Conservation (phyloP, 1,139 yeast genomes). For the Diutina neorugosa region DNA sequence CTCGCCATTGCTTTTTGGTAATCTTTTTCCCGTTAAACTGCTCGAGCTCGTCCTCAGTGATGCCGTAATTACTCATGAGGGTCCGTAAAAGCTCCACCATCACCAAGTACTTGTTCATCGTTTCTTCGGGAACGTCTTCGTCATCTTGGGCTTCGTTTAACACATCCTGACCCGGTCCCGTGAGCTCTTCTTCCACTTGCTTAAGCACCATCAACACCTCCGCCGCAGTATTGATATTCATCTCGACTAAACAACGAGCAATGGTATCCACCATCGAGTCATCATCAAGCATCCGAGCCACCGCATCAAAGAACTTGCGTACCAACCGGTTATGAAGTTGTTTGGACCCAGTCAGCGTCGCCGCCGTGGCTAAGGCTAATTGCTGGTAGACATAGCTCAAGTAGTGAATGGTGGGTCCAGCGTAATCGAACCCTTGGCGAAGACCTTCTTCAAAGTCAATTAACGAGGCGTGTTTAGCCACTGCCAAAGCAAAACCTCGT, state of each 20-base stretch:
- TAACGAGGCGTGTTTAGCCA: background rate
- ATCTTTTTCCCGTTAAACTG: background rate
- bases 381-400: background rate
- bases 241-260: background rate
- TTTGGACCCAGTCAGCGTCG: background rate
- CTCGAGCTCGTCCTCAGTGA: background rate
- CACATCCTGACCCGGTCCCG: background rate
- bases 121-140: background rate
- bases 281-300: background rate
- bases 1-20: background rate
- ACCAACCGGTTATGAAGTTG: background rate
- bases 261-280: background rate
- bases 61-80: background rate
- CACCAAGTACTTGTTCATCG: background rate
- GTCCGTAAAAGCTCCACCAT: background rate
- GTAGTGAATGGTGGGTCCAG: background rate
- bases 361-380: background rate
- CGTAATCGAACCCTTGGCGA: background rate
- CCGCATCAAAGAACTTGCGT: background rate
- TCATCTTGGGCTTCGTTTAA: background rate
- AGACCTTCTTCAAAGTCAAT: slow-evolving; percentile 1
- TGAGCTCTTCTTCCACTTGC: background rate
- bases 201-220: background rate
- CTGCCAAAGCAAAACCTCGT: background rate
- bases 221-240: background rate